Conservation (phyloP, 2,329 filamentous ascomycete genomes). For the Lachnellula hyalina region DNA sequence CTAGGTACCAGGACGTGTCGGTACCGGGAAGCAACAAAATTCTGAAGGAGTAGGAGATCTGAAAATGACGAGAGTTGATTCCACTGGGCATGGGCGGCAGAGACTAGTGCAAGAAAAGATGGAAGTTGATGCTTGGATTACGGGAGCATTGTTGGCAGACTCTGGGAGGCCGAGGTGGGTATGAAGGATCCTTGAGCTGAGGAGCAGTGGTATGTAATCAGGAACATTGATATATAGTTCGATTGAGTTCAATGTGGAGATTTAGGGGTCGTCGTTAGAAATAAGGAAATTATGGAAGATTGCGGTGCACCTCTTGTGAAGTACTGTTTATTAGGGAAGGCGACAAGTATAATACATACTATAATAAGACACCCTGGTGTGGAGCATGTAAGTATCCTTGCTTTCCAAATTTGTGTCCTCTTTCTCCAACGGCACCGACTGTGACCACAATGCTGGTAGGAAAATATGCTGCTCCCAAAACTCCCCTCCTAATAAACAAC, state of each 20-base stretch:
- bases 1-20: no score
- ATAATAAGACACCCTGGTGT: slow-evolving; percentile 10
- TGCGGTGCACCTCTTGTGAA: neutral
- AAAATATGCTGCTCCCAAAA: slow-evolving; percentile 2
- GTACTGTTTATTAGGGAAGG: slow-evolving; percentile 7
- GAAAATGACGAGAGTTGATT: no score
- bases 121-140: slow-evolving; percentile 3
- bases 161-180: slow-evolving; percentile 4
- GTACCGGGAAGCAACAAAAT: no score
- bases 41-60: no score
- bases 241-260: neutral
- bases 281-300: no score
- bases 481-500: slow-evolving; percentile 1
- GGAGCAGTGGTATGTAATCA: slow-evolving; percentile 2
- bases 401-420: slow-evolving; percentile 9
- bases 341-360: slow-evolving; percentile 10
- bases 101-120: slow-evolving; percentile 7
- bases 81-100: slow-evolving; percentile 3
- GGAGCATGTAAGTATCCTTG: slow-evolving; percentile 6
- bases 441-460: slow-evolving; percentile 9
- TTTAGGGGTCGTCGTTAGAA: no score
- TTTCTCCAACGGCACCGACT: slow-evolving; percentile 11
- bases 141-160: slow-evolving; percentile 2
- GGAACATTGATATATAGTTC: neutral
- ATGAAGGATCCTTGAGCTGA: slow-evolving; percentile 4